Evolutionary conservation across 2,329 filamentous ascomycete species (phyloP), one percentile per base, ranked within the genome.

Genomic region (Fusarium sulawesiense): DNA sequence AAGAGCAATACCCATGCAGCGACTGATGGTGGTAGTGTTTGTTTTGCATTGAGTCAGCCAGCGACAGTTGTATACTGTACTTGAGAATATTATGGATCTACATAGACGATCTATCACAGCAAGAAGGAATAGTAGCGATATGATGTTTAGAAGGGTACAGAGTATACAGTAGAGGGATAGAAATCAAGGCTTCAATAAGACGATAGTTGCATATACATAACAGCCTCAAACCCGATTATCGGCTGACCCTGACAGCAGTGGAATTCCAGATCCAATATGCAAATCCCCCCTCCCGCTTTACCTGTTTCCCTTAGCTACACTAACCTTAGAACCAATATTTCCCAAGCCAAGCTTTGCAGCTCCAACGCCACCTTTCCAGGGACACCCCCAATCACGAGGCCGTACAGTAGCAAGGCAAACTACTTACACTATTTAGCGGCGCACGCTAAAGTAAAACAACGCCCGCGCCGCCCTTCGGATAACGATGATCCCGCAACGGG

Each of bases 281-380:
- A 56, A 56, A 40, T 29, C 32, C 41, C 40, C 41, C 45, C 55
- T 37, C 37, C 25, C 20, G 27, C 23, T 50, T 50, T 34, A 56
- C 32, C 44, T 56, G 12, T 37, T 37, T 37, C n/a, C 44, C 34
- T 34, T 20, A 29, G 34, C 37, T 14, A 30, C 13, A 30, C 29
- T 23, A 48, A 37, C 34, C 10, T 37, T 37, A n/a, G 34, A 41
- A 45, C 48, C 63, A 66, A 61, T 66, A 66, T 55, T 66, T 48
- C 45, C 30, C 37, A 66, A 60, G 51, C 56, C 42, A 48, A 63
- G 60, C 55, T 58, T 61, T 23, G 44, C 64, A 66, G 64, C 70
- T 59, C 53, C 53, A 54, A 60, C 70, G 70, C 70, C 68, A 73
- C 71, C 25, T 59, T 66, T 47, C 41, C 64, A 71, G 61, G 61